phyloP scores from a whole-genome alignment of 2,329 filamentous ascomycete species.

The Nigrospora osmanthi region DNA sequence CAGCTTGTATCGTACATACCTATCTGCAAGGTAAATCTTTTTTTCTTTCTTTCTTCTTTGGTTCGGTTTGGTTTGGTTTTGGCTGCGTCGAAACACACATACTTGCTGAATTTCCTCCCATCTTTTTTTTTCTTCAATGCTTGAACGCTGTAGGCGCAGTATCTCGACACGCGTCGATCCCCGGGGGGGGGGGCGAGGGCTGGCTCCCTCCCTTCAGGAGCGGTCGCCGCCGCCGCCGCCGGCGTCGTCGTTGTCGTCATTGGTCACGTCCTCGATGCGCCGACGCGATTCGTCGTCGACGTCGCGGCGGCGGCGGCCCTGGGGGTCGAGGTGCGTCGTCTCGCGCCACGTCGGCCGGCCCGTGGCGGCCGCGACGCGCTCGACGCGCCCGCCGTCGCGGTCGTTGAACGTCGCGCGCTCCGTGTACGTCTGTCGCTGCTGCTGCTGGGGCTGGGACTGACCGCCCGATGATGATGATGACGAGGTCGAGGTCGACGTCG shows the following conservation, averaged over 20 bases:
- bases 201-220: no score
- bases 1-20: no score
- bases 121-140: no score
- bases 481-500: not conserved
- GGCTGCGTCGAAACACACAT: no score
- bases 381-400: slow-evolving; percentile 1
- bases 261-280: not conserved
- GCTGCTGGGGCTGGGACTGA: not conserved
- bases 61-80: no score
- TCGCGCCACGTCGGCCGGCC: not conserved
- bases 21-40: no score
- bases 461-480: not conserved
- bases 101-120: no score
- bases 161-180: no score
- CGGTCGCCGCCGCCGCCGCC: no score
- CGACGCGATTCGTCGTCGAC: not conserved
- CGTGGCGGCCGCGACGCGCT: not conserved
- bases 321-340: not conserved
- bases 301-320: not conserved
- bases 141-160: no score
- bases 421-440: not conserved
- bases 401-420: not conserved
- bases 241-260: not conserved
- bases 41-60: no score
- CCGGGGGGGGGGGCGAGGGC: no score